phyloP scores from a whole-genome alignment of 805 yeast species.

The Schwanniomyces occidentalis region DNA sequence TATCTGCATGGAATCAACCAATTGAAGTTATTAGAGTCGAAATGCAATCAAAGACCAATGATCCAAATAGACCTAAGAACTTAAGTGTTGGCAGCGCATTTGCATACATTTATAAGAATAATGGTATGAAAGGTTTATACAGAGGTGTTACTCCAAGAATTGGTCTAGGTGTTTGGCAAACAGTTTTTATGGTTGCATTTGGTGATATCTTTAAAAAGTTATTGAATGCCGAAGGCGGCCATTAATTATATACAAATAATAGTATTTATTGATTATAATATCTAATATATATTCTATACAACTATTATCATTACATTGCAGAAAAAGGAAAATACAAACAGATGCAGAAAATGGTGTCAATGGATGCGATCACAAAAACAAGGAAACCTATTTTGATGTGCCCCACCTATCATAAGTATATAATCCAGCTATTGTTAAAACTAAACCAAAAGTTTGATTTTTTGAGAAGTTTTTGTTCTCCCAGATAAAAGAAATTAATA shows the following conservation, averaged over 20 bases:
- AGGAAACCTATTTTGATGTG: conserved; percentile 8
- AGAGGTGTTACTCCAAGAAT: conserved; percentile 97
- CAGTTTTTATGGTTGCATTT: conserved; percentile 96
- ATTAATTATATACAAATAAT: conserved; percentile 22
- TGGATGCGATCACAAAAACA: no score
- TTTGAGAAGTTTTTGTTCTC: conserved; percentile 38
- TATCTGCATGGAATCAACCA: conserved; percentile 98
- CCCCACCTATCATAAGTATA: conserved; percentile 47
- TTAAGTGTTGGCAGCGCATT: conserved; percentile 75
- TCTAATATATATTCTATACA: no score
- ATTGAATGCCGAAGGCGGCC: conserved; percentile 44
- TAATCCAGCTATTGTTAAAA: conserved; percentile 39
- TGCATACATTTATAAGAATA: conserved; percentile 76
- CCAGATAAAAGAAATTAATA: conserved; percentile 62
- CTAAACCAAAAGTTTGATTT: conserved; percentile 36
- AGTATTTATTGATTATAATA: no score
- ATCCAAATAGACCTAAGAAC: conserved; percentile 94
- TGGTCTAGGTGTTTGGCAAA: conserved; percentile 97
- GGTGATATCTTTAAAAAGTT: conserved; percentile 72
- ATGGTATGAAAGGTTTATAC: conserved; percentile 88
- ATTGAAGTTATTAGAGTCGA: conserved; percentile 97
- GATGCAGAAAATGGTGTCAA: no score
- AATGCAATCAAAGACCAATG: conserved; percentile 93
- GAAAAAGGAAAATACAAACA: no score
- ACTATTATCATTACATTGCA: no score